Evolutionary conservation across 1,139 yeast genomes (phyloP), one percentile per base, ranked within the genome.

Genomic region (Kurtzmaniella quercitrusa): DNA sequence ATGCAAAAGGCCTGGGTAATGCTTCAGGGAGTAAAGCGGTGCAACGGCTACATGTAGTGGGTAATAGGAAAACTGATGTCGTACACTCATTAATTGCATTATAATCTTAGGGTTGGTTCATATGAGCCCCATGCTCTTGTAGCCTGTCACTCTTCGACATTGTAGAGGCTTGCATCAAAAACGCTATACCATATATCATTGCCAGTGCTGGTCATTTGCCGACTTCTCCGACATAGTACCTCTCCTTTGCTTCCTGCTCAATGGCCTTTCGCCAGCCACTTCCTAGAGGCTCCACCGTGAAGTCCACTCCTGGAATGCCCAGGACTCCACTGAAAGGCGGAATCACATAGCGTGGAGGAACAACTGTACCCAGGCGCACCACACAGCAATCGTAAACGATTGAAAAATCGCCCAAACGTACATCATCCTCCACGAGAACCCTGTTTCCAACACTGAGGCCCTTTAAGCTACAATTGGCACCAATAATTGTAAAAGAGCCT

Each of bases 331-430:
- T 73, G 50, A 69, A 80, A 0, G 90, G 85, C 1, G 89, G 84
- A 9, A 85, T 68, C 31, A 80, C 81, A 48, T 70, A 63, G 46
- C 70, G 69, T 1, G 79, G 73, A 0, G 91, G 87, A 2, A 85
- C 57, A 4, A 59, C 62, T 0, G 83, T 65, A 16, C 71, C 71
- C 31, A 68, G 65, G 15, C 71, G 70, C 2, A 85, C 65, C 10
- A 78, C 56, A 34, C 82, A 82, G 51, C 87, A 80, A 52, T 84
- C 90, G 50, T 81, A 78, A 27, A 85, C 63, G n/a, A 81, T 70
- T 5, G 76, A 65, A 43, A 71, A 63, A 46, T 70, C 66, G 9
- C 77, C 68, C 19, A 77, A 49, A 0, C 46, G 41, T 46, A 78
- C 73, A 34, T 65, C 50, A 0, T 54, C 50, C 23, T 76, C 90